Percentiles rank a stretch among this genome's conserved stretches.
Evolutionary conservation across 2,329 filamentous ascomycete species (phyloP).

Genomic region (Arthrobotrys musiformis): DNA sequence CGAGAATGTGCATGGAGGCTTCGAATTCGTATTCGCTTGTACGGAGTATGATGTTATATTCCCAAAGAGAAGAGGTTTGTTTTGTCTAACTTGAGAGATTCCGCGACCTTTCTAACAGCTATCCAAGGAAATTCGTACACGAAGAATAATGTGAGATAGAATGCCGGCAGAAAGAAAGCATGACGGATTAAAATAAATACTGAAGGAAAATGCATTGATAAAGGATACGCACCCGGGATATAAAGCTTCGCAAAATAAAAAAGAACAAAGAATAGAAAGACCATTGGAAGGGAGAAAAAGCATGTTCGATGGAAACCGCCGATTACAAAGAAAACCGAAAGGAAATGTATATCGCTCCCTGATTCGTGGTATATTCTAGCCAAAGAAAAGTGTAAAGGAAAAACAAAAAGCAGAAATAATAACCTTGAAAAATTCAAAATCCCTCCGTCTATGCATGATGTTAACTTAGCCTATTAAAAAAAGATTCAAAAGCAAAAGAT

Average conservation of each 20-base stretch:
- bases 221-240: conserved; percentile 46
- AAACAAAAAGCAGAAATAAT: conserved; percentile 11
- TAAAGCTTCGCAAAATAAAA: conserved; percentile 24
- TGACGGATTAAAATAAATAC: conserved; percentile 37
- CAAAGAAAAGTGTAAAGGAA: conserved; percentile 38
- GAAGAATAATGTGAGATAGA: conserved; percentile 37
- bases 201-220: conserved; percentile 8
- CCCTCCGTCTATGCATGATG: conserved; percentile 55
- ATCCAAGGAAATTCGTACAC: conserved; percentile 50
- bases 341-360: conserved; percentile 47
- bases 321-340: conserved; percentile 16
- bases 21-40: conserved; percentile 19
- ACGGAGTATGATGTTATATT: not conserved
- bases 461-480: conserved; percentile 24
- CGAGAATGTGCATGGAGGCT: conserved; percentile 2
- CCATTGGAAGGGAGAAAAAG: not conserved
- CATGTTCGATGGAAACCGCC: conserved; percentile 18
- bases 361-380: conserved; percentile 54
- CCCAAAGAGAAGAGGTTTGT: conserved; percentile 14
- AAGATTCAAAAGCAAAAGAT: conserved; percentile 31
- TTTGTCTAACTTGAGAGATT: conserved; percentile 28
- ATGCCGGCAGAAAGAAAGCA: conserved; percentile 8
- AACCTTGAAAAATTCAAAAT: conserved; percentile 40
- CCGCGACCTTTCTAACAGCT: conserved; percentile 34
- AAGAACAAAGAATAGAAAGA: not conserved